Evolutionary conservation across 441 rosid species (phyloP), one percentile per base, ranked within the genome.

Genomic region (Gossypium gossypioides): DNA sequence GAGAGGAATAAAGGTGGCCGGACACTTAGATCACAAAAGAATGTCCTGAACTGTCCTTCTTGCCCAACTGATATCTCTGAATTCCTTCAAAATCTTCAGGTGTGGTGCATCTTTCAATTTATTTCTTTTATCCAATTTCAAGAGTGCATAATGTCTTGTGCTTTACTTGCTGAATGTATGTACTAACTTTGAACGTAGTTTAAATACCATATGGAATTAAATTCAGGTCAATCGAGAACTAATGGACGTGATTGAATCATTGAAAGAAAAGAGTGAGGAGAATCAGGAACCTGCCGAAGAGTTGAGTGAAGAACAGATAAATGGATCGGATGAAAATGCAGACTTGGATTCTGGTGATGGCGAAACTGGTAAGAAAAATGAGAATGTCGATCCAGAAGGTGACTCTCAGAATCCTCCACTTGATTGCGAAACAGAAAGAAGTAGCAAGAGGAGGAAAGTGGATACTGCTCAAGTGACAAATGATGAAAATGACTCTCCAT

Each of bases 221-320:
- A 15, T n/a, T 25, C 76, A 87, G 90, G 86, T 89, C 22, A 89
- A 87, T 63, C 68, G 86, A 57, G 90, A 87, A 51, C 50, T 89
- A 46, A 84, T 81, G 86, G 81, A 76, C 24, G 82, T 80, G 55
- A 87, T 86, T 0, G 86, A 86, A 59, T 75, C 84, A 3, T 79
- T 86, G 15, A 81, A 89, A 73, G 50, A 64, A 51, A 70, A 76
- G 72, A 40, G 69, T 4, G 84, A 69, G 55, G 73, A 78, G 55
- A 70, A 75, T 22, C 77, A 58, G 1, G 80, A 74, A 0, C 51
- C 25, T 29, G 16, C 21, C 4, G 74, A 46, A 8, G 74, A 68
- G 22, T 72, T 19, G 54, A 46, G 68, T 61, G 76, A 68, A 12
- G 81, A 52, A 22, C 71, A 56, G 50, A 44, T 69, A 16, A 42